Evolutionary conservation across 495 filamentous ascomycete genomes (phyloP).

Genomic region (Penicillium malachiteum): DNA sequence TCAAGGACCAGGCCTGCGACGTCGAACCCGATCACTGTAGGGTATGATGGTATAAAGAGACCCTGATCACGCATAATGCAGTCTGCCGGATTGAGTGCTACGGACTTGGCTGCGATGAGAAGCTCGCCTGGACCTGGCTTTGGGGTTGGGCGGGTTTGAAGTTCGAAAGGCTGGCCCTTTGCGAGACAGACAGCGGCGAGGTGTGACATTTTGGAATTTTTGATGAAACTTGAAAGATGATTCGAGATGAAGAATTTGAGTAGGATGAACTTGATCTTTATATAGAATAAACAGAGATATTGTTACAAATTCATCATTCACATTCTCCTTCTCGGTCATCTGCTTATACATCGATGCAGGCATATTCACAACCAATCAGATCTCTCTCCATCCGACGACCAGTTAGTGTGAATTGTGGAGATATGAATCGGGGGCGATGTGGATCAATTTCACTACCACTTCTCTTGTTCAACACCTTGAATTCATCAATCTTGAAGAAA

Average conservation of each 20-base stretch:
- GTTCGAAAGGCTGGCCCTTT: conserved; percentile 33
- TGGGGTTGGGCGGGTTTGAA: conserved; percentile 37
- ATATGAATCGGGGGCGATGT: no score
- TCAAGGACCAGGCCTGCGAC: conserved; percentile 44
- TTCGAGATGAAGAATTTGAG: neutral
- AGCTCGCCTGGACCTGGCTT: conserved; percentile 48
- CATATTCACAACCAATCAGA: conserved; percentile 26
- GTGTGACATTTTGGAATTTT: conserved; percentile 35
- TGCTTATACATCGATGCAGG: neutral
- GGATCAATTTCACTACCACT: no score
- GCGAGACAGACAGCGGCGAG: conserved; percentile 38
- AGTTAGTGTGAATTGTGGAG: conserved; percentile 23
- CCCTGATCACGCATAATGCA: conserved; percentile 35
- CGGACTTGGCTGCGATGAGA: conserved; percentile 47
- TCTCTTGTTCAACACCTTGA: no score
- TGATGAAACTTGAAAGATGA: neutral
- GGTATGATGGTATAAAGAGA: conserved; percentile 41
- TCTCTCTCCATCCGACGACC: conserved; percentile 19
- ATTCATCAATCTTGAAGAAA: conserved; percentile 5
- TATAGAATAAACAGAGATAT: conserved; percentile 1
- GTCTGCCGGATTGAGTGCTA: conserved; percentile 53
- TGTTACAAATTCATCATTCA: neutral
- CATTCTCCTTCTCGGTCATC: neutral
- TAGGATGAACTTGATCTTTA: conserved; percentile 14
- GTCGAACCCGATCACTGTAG: conserved; percentile 48